phyloP scores from a whole-genome alignment of 2,329 filamentous ascomycete species.

The Verticillium isaacii region DNA sequence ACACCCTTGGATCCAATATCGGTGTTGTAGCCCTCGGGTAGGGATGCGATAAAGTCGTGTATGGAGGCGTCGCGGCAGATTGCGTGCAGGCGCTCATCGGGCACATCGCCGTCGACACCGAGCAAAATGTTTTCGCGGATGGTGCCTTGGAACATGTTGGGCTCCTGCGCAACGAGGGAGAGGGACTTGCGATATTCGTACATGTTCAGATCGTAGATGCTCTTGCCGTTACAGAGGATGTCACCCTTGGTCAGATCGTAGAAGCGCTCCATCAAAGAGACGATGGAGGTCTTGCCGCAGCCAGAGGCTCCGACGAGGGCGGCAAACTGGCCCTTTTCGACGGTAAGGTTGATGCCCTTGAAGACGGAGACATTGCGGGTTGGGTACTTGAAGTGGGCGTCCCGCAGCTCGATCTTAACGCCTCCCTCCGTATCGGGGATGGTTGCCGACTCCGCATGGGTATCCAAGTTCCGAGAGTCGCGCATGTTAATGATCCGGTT shows the following conservation, averaged over 20 bases:
- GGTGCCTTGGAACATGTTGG: conserved; percentile 63
- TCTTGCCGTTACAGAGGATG: conserved; percentile 58
- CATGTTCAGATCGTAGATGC: conserved; percentile 55
- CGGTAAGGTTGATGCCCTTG: conserved; percentile 55
- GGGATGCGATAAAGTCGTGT: conserved; percentile 63
- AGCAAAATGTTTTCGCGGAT: conserved; percentile 66
- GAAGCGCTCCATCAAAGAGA: conserved; percentile 63
- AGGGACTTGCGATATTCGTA: conserved; percentile 59
- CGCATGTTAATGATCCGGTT: conserved; percentile 54
- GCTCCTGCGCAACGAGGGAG: conserved; percentile 70
- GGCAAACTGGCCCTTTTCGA: conserved; percentile 65
- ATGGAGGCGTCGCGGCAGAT: conserved; percentile 60
- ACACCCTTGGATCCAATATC: conserved; percentile 63
- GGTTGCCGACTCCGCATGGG: conserved; percentile 20
- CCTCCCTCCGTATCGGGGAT: conserved; percentile 43
- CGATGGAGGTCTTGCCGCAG: conserved; percentile 69
- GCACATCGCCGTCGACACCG: conserved; percentile 52
- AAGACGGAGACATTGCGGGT: conserved; percentile 54
- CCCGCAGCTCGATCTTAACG: conserved; percentile 50
- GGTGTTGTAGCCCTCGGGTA: conserved; percentile 66
- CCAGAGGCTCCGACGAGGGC: conserved; percentile 67
- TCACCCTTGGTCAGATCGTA: conserved; percentile 62
- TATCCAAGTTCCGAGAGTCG: conserved; percentile 33
- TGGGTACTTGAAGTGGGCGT: conserved; percentile 58
- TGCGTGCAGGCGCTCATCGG: conserved; percentile 45